Percentiles rank a stretch among this genome's conserved stretches.
phyloP scores from a whole-genome alignment of 495 filamentous ascomycete genomes.

The Lepidopterella palustris region DNA sequence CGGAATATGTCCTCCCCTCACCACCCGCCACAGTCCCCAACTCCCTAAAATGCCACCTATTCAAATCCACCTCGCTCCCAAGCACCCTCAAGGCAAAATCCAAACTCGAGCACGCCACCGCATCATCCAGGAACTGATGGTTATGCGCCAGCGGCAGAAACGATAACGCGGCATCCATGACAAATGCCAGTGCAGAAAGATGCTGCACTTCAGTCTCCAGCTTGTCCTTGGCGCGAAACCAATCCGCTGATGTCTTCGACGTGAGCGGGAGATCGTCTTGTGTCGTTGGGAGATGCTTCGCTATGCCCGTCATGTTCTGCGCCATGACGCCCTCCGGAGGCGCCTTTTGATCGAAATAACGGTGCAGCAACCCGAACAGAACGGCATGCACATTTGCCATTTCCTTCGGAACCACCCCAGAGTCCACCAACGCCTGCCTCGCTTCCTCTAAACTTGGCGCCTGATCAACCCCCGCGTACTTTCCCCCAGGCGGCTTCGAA shows the following conservation, averaged over 20 bases:
- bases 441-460: background rate
- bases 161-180: slow-evolving; percentile 19
- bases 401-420: slow-evolving; percentile 8
- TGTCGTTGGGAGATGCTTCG: slow-evolving; percentile 16
- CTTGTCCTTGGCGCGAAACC: background rate
- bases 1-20: slow-evolving; percentile 21
- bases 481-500: slow-evolving; percentile 7
- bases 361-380: background rate
- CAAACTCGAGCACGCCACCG: slow-evolving; percentile 8
- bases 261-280: slow-evolving; percentile 20
- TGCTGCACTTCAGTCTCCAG: slow-evolving; percentile 10
- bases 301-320: slow-evolving; percentile 16
- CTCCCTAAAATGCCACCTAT: slow-evolving; percentile 21
- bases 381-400: background rate
- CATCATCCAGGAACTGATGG: slow-evolving; percentile 18
- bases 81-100: slow-evolving; percentile 25
- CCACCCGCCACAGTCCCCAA: slow-evolving; percentile 2
- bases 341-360: slow-evolving; percentile 8
- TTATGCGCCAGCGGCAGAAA: slow-evolving; percentile 14
- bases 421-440: background rate
- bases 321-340: slow-evolving; percentile 21
- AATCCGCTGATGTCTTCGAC: slow-evolving; percentile 20
- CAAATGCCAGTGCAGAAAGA: slow-evolving; percentile 7
- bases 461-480: slow-evolving; percentile 2
- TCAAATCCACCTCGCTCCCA: slow-evolving; percentile 6